Percentiles rank a stretch among this genome's conserved stretches.
These are phyloP conservation scores for Cymbidium sinense DNA, from an alignment of 106 monocot genomes.

Conservation along the genomic window DNA sequence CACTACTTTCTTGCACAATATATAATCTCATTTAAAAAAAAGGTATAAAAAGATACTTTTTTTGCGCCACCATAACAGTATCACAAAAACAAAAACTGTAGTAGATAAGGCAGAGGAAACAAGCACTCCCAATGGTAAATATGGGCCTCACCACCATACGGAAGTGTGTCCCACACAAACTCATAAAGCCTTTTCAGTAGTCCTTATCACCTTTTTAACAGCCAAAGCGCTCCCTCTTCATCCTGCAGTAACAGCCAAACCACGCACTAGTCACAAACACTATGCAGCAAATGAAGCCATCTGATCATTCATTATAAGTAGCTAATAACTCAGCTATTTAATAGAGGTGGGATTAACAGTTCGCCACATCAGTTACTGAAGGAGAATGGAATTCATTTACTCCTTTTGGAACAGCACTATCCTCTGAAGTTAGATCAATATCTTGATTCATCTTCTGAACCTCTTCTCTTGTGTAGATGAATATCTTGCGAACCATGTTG, in stretches of 20 bases:
- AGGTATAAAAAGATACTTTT: not conserved
- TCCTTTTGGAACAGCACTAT: slow-evolving; percentile 3
- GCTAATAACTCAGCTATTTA: not conserved
- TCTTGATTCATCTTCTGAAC: slow-evolving; percentile 14
- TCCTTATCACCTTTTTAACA: too few species aligned
- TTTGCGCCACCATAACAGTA: not conserved
- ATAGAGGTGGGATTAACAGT: not conserved
- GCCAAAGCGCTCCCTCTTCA: not conserved
- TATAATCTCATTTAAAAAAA: not conserved
- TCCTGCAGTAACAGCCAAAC: not conserved
- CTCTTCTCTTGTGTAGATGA: slow-evolving; percentile 11
- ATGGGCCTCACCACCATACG: not conserved
- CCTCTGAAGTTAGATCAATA: slow-evolving; percentile 1
- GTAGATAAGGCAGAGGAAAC: not conserved
- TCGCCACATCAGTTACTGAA: not conserved
- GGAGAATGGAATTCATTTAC: not conserved
- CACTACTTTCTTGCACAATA: not conserved
- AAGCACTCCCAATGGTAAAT: not conserved
- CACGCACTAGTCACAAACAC: too few species aligned
- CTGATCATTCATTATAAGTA: not conserved
- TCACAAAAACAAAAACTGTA: slow-evolving; percentile 1
- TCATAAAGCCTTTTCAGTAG: not conserved
- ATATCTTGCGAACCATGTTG: slow-evolving; percentile 16
- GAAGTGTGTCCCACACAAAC: not conserved
- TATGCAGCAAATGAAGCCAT: not conserved